A percentile compares a stretch with the other conserved stretches of the same genome.
These are phyloP conservation scores for Cenchrus fungigraminus DNA, from an alignment of 176 grass and related monocot species.

Conservation along the genomic window DNA sequence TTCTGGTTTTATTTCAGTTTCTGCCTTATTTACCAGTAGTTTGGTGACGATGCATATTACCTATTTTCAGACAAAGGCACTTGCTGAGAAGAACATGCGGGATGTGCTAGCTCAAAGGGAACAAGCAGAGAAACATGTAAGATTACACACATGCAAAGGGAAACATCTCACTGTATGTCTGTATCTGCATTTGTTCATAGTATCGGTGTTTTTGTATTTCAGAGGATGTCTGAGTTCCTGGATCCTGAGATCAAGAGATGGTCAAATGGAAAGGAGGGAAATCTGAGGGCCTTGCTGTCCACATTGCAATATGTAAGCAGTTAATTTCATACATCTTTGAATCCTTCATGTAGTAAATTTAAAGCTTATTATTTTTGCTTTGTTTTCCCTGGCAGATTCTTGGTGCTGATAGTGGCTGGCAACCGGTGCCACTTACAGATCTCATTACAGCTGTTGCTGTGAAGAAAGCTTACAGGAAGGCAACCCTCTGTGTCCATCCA, in stretches of 20 bases:
- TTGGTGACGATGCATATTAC: conserved; percentile 19
- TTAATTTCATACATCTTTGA: not conserved
- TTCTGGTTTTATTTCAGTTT: not conserved
- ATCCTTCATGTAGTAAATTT: not conserved
- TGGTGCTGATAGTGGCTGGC: conserved; percentile 88
- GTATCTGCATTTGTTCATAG: conserved; percentile 30
- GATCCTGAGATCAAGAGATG: conserved; percentile 95
- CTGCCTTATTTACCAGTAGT: not conserved
- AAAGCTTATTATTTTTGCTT: conserved; percentile 4
- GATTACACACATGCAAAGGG: conserved; percentile 12
- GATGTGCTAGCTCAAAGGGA: conserved; percentile 94
- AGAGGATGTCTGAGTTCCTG: conserved; percentile 94
- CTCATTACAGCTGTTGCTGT: conserved; percentile 85
- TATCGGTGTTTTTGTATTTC: conserved; percentile 33
- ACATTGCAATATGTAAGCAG: conserved; percentile 89
- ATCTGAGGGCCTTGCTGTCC: conserved; percentile 87
- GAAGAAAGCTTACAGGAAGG: conserved; percentile 95
- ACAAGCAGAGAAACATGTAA: conserved; percentile 93
- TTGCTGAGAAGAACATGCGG: conserved; percentile 86
- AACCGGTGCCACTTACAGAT: conserved; percentile 84
- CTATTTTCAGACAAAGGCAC: conserved; percentile 78
- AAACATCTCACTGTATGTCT: not conserved
- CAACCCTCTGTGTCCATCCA: conserved; percentile 93
- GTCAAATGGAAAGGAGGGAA: conserved; percentile 98
- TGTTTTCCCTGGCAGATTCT: conserved; percentile 63